phyloP scores from a whole-genome alignment of 2,329 filamentous ascomycete genomes.

The Chalaropsis ovoidea region DNA sequence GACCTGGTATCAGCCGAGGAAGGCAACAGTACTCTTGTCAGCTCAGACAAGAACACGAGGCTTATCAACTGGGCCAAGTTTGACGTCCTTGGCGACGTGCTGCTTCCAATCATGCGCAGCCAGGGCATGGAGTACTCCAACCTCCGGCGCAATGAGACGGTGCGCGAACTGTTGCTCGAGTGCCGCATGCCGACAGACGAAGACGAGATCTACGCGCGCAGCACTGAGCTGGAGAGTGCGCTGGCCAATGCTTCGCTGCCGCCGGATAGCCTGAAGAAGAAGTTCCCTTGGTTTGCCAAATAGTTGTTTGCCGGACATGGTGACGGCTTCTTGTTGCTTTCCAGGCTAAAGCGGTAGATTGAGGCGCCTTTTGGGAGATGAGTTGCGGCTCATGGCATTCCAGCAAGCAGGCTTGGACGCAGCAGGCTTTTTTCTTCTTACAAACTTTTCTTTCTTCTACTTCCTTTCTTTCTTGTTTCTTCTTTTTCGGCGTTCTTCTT shows the following conservation, averaged over 20 bases:
- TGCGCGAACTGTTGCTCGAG: slow-evolving; percentile 67
- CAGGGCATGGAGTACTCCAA: slow-evolving; percentile 74
- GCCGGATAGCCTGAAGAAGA: slow-evolving; percentile 48
- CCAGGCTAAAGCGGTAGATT: background rate
- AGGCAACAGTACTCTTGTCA: slow-evolving; percentile 82
- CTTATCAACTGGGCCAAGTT: slow-evolving; percentile 98
- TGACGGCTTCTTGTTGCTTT: background rate
- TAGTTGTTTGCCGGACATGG: slow-evolving; percentile 27
- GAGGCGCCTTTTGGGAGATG: background rate
- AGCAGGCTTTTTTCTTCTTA: background rate
- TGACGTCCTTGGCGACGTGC: slow-evolving; percentile 85
- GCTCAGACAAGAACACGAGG: slow-evolving; percentile 47
- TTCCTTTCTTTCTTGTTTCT: background rate
- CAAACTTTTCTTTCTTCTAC: background rate
- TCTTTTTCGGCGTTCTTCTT: background rate
- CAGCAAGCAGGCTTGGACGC: background rate
- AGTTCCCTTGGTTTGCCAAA: slow-evolving; percentile 56
- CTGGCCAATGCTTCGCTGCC: slow-evolving; percentile 33
- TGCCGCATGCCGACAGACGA: slow-evolving; percentile 75
- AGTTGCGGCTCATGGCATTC: background rate
- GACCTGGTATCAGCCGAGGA: slow-evolving; percentile 89
- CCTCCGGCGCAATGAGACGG: slow-evolving; percentile 56
- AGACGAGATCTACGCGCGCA: slow-evolving; percentile 62
- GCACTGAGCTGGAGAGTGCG: slow-evolving; percentile 47
- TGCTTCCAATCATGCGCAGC: slow-evolving; percentile 83